Evolutionary conservation across 805 yeast species (phyloP).

Genomic region (Wickerhamomyces silvicola): DNA sequence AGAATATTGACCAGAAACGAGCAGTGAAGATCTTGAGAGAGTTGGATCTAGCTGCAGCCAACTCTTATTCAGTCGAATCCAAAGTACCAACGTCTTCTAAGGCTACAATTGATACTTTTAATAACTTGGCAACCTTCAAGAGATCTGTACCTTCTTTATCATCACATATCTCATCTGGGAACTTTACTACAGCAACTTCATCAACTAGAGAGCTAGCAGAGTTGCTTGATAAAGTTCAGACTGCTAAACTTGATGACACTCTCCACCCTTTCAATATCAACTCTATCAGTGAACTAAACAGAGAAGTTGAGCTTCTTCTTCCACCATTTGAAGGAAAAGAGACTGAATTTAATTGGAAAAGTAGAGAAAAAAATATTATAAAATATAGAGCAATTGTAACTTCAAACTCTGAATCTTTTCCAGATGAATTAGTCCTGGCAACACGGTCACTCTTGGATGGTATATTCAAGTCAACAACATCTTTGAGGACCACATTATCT

Average conservation of each 20-base stretch:
- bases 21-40: conserved; percentile 13
- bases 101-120: conserved; percentile 22
- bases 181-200: conserved; percentile 3
- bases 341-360: conserved; percentile 82
- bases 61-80: conserved; percentile 11
- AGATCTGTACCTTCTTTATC: conserved; percentile 1
- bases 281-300: conserved; percentile 16
- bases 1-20: conserved; percentile 15
- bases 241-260: conserved; percentile 16
- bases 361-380: conserved; percentile 56
- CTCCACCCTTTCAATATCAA: conserved; percentile 7
- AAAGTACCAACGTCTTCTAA: conserved; percentile 4
- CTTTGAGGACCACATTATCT: conserved; percentile 81
- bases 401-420: conserved; percentile 44
- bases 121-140: conserved; percentile 12
- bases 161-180: background rate
- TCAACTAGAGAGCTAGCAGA: conserved; percentile 8
- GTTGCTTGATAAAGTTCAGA: conserved; percentile 11
- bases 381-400: conserved; percentile 54
- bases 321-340: conserved; percentile 64
- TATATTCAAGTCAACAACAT: conserved; percentile 56
- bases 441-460: conserved; percentile 44
- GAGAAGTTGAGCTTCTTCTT: conserved; percentile 22
- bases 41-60: conserved; percentile 16
- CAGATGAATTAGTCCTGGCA: conserved; percentile 30